Conservation (phyloP, 2,329 filamentous ascomycete genomes). For the Pezicula rhizophila region DNA sequence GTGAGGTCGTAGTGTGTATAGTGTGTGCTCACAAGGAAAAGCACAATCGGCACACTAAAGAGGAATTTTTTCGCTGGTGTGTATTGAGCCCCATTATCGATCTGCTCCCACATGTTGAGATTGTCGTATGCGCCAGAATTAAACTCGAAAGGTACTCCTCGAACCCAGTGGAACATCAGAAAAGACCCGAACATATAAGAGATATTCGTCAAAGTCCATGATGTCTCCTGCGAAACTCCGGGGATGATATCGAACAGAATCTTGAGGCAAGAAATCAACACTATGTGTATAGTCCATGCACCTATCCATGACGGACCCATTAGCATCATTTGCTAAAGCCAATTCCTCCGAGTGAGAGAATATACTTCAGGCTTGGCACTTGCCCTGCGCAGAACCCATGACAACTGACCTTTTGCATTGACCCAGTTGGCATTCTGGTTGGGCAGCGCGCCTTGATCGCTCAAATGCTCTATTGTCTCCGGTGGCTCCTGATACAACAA, state of each 20-base stretch:
- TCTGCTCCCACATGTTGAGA: constrained; percentile 99
- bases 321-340: background rate
- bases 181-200: constrained; percentile 99
- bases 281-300: constrained; percentile 95
- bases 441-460: constrained; percentile 87
- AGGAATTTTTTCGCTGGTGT: constrained; percentile 98
- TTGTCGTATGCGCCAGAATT: constrained; percentile 98
- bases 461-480: constrained; percentile 96
- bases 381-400: background rate
- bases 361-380: background rate
- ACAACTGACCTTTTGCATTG: constrained; percentile 84
- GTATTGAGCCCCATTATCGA: constrained; percentile 98
- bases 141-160: constrained; percentile 97
- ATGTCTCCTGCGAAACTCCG: constrained; percentile 93
- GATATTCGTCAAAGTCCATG: constrained; percentile 98
- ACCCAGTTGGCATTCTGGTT: constrained; percentile 99
- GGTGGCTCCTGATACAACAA: constrained; percentile 94
- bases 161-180: constrained; percentile 99
- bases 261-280: constrained; percentile 86
- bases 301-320: constrained; percentile 44
- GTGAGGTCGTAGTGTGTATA: constrained; percentile 97
- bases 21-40: constrained; percentile 95
- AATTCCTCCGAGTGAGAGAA: background rate
- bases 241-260: constrained; percentile 97
- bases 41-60: constrained; percentile 83